Evolutionary conservation across 1,284 basidiomycete genomes (phyloP).

Genomic region (Moesziomyces parantarcticus): DNA sequence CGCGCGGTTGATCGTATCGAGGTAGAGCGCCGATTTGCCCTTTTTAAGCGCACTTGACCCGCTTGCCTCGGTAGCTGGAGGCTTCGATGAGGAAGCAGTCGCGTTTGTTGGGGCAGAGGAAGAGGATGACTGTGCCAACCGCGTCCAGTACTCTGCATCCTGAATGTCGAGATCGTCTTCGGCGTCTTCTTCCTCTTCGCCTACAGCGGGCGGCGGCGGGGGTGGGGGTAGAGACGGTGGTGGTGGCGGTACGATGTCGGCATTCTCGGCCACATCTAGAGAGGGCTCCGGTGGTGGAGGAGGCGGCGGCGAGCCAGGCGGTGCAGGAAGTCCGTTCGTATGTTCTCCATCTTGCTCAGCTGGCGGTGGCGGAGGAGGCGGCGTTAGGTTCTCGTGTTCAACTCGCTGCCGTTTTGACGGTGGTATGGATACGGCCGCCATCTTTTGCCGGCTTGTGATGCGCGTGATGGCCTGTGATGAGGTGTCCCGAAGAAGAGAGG

Average conservation of each 20-base stretch:
- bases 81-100: slow-evolving; percentile 1
- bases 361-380: slow-evolving; percentile 19
- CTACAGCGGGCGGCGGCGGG: slow-evolving; percentile 10
- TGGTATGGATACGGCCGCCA: slow-evolving; percentile 6
- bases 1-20: slow-evolving; percentile 77
- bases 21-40: slow-evolving; percentile 83
- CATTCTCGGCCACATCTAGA: slow-evolving; percentile 19
- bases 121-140: slow-evolving; percentile 34
- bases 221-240: slow-evolving; percentile 30
- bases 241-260: slow-evolving; percentile 29
- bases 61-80: slow-evolving; percentile 49
- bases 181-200: slow-evolving; percentile 14
- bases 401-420: slow-evolving; percentile 26
- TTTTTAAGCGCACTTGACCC: slow-evolving; percentile 57
- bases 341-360: slow-evolving; percentile 8
- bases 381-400: background rate
- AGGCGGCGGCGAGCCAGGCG: slow-evolving; percentile 31
- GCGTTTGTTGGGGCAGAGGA: slow-evolving; percentile 6
- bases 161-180: slow-evolving; percentile 37
- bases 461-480: too few species aligned
- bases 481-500: slow-evolving; percentile 1
- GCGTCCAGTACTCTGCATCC: slow-evolving; percentile 58
- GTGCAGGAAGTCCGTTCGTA: slow-evolving; percentile 7
- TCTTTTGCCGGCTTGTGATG: background rate
- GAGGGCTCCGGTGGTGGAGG: slow-evolving; percentile 39